These are phyloP conservation scores for Cyclanthera cordifolia DNA, from an alignment of 306 rosid species.

Conservation along the genomic window DNA sequence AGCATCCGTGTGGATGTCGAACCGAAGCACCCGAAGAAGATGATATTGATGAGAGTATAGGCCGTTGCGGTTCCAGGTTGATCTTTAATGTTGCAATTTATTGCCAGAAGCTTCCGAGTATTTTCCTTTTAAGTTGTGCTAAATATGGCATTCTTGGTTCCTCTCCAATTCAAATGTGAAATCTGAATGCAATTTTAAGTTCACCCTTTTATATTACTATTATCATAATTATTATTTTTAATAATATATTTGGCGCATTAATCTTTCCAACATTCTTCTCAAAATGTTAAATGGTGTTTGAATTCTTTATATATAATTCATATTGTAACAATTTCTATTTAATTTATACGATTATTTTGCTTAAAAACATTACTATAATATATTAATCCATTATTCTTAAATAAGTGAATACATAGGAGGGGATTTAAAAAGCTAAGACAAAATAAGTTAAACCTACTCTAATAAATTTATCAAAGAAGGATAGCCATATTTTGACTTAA, in stretches of 20 bases:
- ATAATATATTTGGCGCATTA: not conserved
- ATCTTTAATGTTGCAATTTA: not conserved
- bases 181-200: not conserved
- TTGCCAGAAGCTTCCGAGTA: not conserved
- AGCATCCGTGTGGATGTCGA: not conserved
- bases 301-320: not conserved
- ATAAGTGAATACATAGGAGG: too few species aligned
- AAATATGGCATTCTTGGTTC: not conserved
- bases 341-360: not conserved
- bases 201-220: not conserved
- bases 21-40: not conserved
- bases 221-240: not conserved
- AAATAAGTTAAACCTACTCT: too few species aligned
- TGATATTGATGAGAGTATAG: not conserved
- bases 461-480: too few species aligned
- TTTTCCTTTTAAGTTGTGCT: not conserved
- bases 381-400: not conserved
- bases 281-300: not conserved
- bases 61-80: not conserved
- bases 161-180: not conserved
- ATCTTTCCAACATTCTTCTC: not conserved
- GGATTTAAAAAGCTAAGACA: too few species aligned
- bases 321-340: not conserved
- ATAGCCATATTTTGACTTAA: too few species aligned
- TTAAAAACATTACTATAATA: not conserved